These are phyloP conservation scores for Penicillium argentinense DNA, from an alignment of 495 filamentous ascomycete genomes.

Conservation along the genomic window DNA sequence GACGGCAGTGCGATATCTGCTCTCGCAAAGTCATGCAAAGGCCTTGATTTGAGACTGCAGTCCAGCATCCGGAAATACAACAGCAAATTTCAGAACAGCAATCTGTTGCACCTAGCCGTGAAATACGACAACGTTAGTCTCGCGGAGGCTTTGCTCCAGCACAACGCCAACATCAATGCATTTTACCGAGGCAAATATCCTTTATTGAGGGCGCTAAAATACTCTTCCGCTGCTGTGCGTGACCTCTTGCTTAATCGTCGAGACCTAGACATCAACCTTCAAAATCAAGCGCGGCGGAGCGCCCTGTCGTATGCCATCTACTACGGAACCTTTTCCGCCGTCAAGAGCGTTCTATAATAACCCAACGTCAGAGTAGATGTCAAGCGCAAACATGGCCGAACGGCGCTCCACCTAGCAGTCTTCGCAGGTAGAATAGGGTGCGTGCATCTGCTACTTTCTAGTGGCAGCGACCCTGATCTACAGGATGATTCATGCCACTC, in stretches of 20 bases:
- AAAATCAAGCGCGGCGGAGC: slow-evolving; percentile 5
- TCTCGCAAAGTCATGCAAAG: neutral
- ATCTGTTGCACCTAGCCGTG: slow-evolving; percentile 10
- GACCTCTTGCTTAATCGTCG: slow-evolving; percentile 1
- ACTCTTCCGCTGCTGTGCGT: slow-evolving; percentile 3
- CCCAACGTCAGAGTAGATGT: slow-evolving; percentile 1
- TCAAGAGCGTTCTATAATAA: slow-evolving; percentile 1
- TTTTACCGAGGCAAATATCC: slow-evolving; percentile 9
- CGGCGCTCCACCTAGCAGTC: slow-evolving; percentile 7
- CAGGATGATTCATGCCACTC: slow-evolving; percentile 11
- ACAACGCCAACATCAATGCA: slow-evolving; percentile 9
- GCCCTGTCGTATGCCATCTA: slow-evolving; percentile 12
- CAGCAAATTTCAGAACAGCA: slow-evolving; percentile 11
- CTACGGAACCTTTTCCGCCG: neutral
- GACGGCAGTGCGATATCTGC: neutral
- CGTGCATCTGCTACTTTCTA: slow-evolving; percentile 5
- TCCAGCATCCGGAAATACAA: slow-evolving; percentile 6
- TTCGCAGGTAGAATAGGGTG: slow-evolving; percentile 7
- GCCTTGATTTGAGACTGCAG: neutral
- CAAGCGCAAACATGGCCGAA: slow-evolving; percentile 2
- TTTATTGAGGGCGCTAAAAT: slow-evolving; percentile 8
- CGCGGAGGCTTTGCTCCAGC: slow-evolving; percentile 2
- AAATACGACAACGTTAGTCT: slow-evolving; percentile 8
- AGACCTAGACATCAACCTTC: slow-evolving; percentile 7
- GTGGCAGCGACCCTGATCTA: slow-evolving; percentile 4